Conservation (phyloP, 129 eudicot genomes). For the carrot (Daucus carota) region DH1_v3.0 NC_030381.2:53798001-53798500, state of each 20-base stretch:
- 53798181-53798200: conserved; percentile 79
- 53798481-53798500: neutral
- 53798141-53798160: conserved; percentile 97
- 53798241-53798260: neutral
- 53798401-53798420: conserved; percentile 85
- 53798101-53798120: conserved; percentile 94
- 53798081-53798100: conserved; percentile 64
- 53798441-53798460: conserved; percentile 77
- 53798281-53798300: neutral
- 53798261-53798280: conserved; percentile 1
- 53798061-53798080: neutral
- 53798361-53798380: conserved; percentile 44
- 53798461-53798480: neutral
- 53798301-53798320: neutral
- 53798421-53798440: conserved; percentile 64
- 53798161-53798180: conserved; percentile 75
- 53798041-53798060: neutral
- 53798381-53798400: conserved; percentile 70
- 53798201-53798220: conserved; percentile 96
- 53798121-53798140: conserved; percentile 75
- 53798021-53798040: conserved; percentile 6
- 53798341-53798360: conserved; percentile 70
- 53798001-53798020: conserved; percentile 90
- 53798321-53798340: conserved; percentile 45
- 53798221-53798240: conserved; percentile 58